These are phyloP conservation scores for Phylloporus rhodoxanthus DNA, from an alignment of 768 basidiomycete genomes.

Conservation along the genomic window DNA sequence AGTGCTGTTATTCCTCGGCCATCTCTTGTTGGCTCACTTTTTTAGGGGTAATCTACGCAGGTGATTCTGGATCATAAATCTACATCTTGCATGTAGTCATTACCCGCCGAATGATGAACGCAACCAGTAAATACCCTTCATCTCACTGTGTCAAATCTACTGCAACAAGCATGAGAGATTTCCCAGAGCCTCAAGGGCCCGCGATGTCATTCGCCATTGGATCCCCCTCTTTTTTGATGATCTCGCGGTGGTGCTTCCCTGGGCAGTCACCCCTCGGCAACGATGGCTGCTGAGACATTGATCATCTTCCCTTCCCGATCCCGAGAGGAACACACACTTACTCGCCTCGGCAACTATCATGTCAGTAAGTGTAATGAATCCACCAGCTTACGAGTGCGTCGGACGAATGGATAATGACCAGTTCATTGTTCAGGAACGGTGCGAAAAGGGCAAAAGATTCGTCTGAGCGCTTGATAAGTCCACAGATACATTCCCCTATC, in stretches of 20 bases:
- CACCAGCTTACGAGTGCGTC: not conserved
- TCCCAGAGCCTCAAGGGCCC: not conserved
- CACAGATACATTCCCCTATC: not conserved
- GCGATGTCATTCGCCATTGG: not conserved
- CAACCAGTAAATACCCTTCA: not conserved
- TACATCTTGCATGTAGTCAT: not conserved
- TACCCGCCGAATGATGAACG: not conserved
- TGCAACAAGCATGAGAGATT: not conserved
- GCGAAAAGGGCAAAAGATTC: not conserved
- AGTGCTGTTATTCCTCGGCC: conserved; percentile 20
- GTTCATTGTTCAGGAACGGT: not conserved
- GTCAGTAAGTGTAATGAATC: not conserved
- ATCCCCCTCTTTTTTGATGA: not conserved
- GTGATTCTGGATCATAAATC: not conserved
- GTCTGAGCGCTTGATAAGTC: not conserved
- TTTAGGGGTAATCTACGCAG: conserved; percentile 22
- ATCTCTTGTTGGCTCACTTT: conserved; percentile 3
- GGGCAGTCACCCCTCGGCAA: not conserved
- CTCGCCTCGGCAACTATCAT: not conserved
- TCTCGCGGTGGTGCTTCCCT: not conserved
- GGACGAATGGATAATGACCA: not conserved
- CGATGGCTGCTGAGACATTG: not conserved
- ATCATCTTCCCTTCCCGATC: not conserved
- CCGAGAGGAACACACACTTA: not conserved
- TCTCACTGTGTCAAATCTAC: conserved; percentile 1